Base-by-base conservation (phyloP, 1,284 basidiomycete species). In the Cutaneotrichosporon arboriforme region DNA sequence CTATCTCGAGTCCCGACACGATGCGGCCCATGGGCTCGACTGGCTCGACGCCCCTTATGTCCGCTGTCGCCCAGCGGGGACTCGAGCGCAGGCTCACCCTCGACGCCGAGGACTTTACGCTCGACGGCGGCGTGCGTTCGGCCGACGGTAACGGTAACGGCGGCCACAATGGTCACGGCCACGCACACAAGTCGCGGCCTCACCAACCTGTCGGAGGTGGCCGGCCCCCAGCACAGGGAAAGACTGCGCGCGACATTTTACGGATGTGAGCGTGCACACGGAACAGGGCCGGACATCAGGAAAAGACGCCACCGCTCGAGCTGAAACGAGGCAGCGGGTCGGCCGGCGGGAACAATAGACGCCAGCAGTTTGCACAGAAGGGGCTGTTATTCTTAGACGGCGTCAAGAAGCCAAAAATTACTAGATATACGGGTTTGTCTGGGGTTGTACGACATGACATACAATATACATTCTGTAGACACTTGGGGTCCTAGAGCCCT, bases 221-320 rank as follows among this genome's bases (percentile, higher is more conserved):
- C 26, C 7, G 15, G 18, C 37, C 12, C 17, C 15, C 43, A 35
- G 4, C 26, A 15, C 58, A 63, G 35, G 69, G 68, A n/a, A 72
- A 72, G 58, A 70, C 68, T 18, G 71, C 70, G 14, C 65, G 67
- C 42, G 71, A 73, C 52, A 66, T 73, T 22, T 52, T 73, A 33
- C 60, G 58, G 37, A 68, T 73, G 68, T 66, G 51, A 49, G 33
- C 18, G 17, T 18, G 12, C 7, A 31, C n/a, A n/a, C n/a, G 10
- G 7, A 31, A 31, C 26, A 31, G 26, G 26, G 26, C 26, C 7
- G 10, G 26, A 31, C 26, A 10, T 31, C 26, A 31, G 26, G 26
- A 31, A 31, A 31, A 31, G 7, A 31, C 26, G 26, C 26, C 26
- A 15, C 22, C 9, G 41, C 14, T 2, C 22, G 41, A 42, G 12